phyloP scores from a whole-genome alignment of 345 rosid genomes.

The Eucalyptus fibrosa region DNA sequence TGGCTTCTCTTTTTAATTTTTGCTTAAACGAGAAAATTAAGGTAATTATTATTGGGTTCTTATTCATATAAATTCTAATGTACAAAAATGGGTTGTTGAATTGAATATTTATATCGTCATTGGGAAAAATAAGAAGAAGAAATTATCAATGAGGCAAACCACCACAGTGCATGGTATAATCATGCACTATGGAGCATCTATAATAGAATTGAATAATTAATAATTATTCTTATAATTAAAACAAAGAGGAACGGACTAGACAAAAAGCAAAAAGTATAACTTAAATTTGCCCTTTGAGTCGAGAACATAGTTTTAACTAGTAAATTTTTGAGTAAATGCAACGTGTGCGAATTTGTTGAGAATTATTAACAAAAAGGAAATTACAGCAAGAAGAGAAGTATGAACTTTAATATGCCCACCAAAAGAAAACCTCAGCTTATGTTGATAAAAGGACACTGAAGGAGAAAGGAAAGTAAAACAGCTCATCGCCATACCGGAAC shows the following conservation, averaged over 20 bases:
- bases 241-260: no score
- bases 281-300: no score
- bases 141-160: neutral
- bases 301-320: no score
- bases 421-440: neutral
- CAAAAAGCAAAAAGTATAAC: no score
- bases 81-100: neutral
- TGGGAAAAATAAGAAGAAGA: fast-evolving
- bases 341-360: neutral
- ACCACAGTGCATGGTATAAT: neutral
- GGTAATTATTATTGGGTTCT: neutral
- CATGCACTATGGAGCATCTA: neutral
- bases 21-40: no score
- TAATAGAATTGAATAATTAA: no score
- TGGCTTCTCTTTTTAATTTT: neutral
- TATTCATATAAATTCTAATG: neutral
- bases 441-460: neutral
- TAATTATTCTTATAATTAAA: no score
- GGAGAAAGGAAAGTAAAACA: neutral
- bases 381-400: neutral
- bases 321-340: neutral
- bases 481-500: neutral
- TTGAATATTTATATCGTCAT: neutral
- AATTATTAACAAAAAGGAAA: neutral
- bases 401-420: neutral